A percentile compares a stretch with the other conserved stretches of the same genome.
Conservation (phyloP, 2,329 filamentous ascomycete species). For the Colletotrichum sp. region DNA sequence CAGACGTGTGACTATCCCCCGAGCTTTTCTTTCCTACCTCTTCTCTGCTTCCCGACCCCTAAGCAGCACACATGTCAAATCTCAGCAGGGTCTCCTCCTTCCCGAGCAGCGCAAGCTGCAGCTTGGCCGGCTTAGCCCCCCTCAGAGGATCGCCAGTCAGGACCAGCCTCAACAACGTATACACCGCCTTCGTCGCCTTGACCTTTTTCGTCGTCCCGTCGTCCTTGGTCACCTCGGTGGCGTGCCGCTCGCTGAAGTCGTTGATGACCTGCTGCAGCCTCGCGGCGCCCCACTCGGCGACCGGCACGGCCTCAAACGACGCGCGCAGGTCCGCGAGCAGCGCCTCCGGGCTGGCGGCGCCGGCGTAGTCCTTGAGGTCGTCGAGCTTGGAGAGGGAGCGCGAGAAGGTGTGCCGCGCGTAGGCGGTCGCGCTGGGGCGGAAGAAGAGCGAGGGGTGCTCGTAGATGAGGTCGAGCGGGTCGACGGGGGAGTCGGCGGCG, state of each 20-base stretch:
- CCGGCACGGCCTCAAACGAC: slow-evolving; percentile 3
- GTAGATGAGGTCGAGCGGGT: slow-evolving; percentile 12
- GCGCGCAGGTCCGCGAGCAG: slow-evolving; percentile 2
- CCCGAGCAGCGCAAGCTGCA: slow-evolving; percentile 20
- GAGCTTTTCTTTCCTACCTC: no score
- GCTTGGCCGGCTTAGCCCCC: slow-evolving; percentile 23
- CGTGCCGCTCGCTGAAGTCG: neutral
- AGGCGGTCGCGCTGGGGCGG: slow-evolving; percentile 1
- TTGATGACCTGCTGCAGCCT: slow-evolving; percentile 12
- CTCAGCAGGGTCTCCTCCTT: slow-evolving; percentile 16
- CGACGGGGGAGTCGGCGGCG: slow-evolving; percentile 15
- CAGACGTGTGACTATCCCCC: neutral
- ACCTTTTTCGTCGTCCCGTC: neutral
- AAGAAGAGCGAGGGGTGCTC: slow-evolving; percentile 23
- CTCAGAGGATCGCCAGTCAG: slow-evolving; percentile 13
- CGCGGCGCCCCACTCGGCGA: slow-evolving; percentile 9
- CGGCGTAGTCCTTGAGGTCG: neutral
- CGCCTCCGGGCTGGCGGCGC: neutral
- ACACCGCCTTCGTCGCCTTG: neutral
- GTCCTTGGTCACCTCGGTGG: neutral
- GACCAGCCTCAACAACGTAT: slow-evolving; percentile 13
- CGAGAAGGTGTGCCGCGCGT: neutral
- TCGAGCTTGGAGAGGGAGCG: neutral
- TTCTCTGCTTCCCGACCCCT: neutral
- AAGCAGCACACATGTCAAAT: slow-evolving; percentile 8